A percentile compares a stretch with the other conserved stretches of the same genome.
Conservation (phyloP, 1,284 basidiomycete genomes). For the Rhodofomes roseus region DNA sequence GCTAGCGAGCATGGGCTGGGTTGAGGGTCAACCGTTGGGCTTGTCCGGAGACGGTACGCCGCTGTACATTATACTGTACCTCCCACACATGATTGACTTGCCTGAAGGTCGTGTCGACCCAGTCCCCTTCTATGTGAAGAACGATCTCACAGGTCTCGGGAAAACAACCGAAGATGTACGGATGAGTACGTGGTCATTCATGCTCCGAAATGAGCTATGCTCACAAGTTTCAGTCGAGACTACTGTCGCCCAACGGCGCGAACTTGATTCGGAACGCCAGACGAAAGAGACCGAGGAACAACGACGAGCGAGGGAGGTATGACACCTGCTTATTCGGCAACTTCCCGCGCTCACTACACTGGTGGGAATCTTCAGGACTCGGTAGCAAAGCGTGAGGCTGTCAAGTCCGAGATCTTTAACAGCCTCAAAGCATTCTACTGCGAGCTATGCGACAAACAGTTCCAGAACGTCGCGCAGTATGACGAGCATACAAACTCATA, state of each 20-base stretch:
- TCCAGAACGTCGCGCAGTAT: constrained; percentile 76
- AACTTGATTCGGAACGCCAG: constrained; percentile 73
- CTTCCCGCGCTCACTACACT: background rate
- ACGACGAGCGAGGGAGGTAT: constrained; percentile 63
- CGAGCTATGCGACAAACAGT: constrained; percentile 78
- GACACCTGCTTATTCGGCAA: constrained; percentile 6
- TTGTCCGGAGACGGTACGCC: constrained; percentile 66
- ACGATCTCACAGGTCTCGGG: constrained; percentile 72
- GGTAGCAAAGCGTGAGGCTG: constrained; percentile 62
- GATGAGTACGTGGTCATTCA: constrained; percentile 41
- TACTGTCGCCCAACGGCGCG: constrained; percentile 75
- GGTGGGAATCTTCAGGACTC: constrained; percentile 42
- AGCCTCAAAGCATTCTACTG: constrained; percentile 76
- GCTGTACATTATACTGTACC: background rate
- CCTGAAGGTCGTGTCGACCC: constrained; percentile 71
- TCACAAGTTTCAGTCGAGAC: constrained; percentile 45
- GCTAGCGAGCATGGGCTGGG: constrained; percentile 78
- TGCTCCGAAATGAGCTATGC: background rate
- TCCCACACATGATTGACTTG: background rate
- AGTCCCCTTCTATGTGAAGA: constrained; percentile 74
- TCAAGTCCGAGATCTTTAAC: constrained; percentile 62
- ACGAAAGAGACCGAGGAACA: constrained; percentile 76
- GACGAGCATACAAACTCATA: constrained; percentile 85
- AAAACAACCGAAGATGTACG: constrained; percentile 72
- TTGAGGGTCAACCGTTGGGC: constrained; percentile 72